Conservation (phyloP, 2,329 filamentous ascomycete species). For the Xylariomycetidae sp. region DNA sequence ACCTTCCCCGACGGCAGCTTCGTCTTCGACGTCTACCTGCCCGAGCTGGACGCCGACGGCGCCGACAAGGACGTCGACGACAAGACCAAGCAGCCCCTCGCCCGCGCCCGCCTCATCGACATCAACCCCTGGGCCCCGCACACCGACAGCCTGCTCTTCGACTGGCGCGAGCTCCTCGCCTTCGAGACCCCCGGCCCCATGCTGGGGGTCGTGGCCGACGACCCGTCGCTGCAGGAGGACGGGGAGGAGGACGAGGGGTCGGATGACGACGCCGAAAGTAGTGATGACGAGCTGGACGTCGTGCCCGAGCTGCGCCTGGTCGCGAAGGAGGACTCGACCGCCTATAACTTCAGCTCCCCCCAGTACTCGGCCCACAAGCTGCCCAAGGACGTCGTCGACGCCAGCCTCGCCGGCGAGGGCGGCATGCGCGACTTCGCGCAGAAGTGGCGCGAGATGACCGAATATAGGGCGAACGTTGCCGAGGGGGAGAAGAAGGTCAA, state of each 20-base stretch:
- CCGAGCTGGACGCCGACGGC: too few relatives aligned
- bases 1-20: conserved; percentile 82
- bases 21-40: conserved; percentile 88
- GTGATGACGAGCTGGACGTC: conserved; percentile 51
- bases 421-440: conserved; percentile 75
- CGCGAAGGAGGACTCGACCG: conserved; percentile 77
- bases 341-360: conserved; percentile 76
- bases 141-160: conserved; percentile 85
- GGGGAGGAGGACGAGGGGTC: conserved; percentile 30
- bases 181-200: conserved; percentile 57
- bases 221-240: conserved; percentile 29
- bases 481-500: conserved; percentile 19
- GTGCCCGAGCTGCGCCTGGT: conserved; percentile 77
- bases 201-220: conserved; percentile 41
- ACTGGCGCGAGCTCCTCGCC: conserved; percentile 79
- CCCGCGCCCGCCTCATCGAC: conserved; percentile 79
- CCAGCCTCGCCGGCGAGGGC: conserved; percentile 60
- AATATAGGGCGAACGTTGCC: conserved; percentile 23
- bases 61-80: conserved; percentile 30
- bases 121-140: conserved; percentile 90
- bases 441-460: conserved; percentile 60
- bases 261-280: conserved; percentile 26
- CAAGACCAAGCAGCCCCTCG: conserved; percentile 45
- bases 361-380: conserved; percentile 95
- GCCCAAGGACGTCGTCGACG: conserved; percentile 83